Conservation (phyloP, 1,284 basidiomycete species). For the Moesziomyces globuligerus region DNA sequence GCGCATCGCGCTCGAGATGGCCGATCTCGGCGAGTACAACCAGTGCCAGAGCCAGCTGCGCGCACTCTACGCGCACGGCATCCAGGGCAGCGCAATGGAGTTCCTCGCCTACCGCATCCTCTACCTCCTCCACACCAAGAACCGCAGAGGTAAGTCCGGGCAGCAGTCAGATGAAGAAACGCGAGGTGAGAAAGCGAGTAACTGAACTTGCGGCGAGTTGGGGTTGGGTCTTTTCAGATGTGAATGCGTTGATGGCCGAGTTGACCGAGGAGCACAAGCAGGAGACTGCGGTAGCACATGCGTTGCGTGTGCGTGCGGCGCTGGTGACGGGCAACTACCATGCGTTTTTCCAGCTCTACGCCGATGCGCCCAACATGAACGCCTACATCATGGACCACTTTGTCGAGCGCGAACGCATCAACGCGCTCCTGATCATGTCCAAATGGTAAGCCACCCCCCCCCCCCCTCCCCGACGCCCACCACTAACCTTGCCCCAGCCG, state of each 20-base stretch:
- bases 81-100: conserved; percentile 89
- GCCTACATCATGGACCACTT: conserved; percentile 99
- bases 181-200: too few species aligned
- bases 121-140: conserved; percentile 91
- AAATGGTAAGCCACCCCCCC: conserved; percentile 35
- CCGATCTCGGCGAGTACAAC: conserved; percentile 98
- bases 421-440: conserved; percentile 86
- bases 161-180: too few species aligned
- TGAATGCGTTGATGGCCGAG: conserved; percentile 94
- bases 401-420: conserved; percentile 87
- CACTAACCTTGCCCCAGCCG: neutral
- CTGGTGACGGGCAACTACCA: conserved; percentile 93
- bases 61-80: conserved; percentile 88
- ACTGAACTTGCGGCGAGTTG: too few species aligned
- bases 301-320: conserved; percentile 86
- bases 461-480: too few species aligned
- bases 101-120: conserved; percentile 98
- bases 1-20: conserved; percentile 93
- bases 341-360: conserved; percentile 85
- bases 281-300: conserved; percentile 83
- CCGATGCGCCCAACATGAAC: conserved; percentile 92
- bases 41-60: conserved; percentile 93
- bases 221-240: too few species aligned
- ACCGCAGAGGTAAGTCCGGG: conserved; percentile 89
- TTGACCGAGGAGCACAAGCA: conserved; percentile 89